Conservation (phyloP, 2,329 filamentous ascomycete species). For the Aspergillus melleus region DNA sequence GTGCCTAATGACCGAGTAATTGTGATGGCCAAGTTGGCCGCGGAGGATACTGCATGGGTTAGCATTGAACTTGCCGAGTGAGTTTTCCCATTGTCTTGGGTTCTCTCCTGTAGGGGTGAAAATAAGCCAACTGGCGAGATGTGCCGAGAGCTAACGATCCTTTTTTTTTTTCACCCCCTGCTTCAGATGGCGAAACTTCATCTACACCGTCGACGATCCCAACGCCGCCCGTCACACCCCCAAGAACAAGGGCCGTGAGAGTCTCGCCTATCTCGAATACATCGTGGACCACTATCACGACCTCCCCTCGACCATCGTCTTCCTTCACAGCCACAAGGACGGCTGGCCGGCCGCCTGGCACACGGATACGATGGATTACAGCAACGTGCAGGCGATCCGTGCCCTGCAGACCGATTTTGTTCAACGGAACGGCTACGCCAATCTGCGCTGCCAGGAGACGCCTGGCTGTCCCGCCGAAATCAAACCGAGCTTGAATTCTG, state of each 20-base stretch:
- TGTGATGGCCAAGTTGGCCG: constrained; percentile 44
- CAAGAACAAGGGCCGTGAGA: constrained; percentile 47
- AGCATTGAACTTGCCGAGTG: constrained; percentile 45
- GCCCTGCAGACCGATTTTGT: constrained; percentile 53
- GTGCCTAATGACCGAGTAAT: constrained; percentile 42
- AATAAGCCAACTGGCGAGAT: neutral
- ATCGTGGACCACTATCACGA: constrained; percentile 48
- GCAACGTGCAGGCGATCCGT: constrained; percentile 53
- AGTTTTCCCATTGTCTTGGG: constrained; percentile 10
- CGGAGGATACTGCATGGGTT: constrained; percentile 51
- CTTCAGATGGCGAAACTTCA: constrained; percentile 46
- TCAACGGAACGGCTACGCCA: constrained; percentile 56
- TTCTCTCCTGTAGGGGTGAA: too few species aligned
- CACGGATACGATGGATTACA: constrained; percentile 57
- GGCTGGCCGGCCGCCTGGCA: constrained; percentile 52
- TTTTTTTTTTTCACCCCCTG: neutral
- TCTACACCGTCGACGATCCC: constrained; percentile 45
- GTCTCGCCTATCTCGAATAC: constrained; percentile 48
- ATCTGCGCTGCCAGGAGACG: constrained; percentile 53
- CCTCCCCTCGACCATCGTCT: constrained; percentile 54
- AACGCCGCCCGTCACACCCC: constrained; percentile 32
- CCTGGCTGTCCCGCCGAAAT: constrained; percentile 39
- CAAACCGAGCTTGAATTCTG: constrained; percentile 26
- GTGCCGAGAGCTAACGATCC: neutral
- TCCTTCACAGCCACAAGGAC: constrained; percentile 58